These are phyloP conservation scores for Euphorbia tirucalli DNA, from an alignment of 345 rosid genomes.

Conservation along the genomic window DNA sequence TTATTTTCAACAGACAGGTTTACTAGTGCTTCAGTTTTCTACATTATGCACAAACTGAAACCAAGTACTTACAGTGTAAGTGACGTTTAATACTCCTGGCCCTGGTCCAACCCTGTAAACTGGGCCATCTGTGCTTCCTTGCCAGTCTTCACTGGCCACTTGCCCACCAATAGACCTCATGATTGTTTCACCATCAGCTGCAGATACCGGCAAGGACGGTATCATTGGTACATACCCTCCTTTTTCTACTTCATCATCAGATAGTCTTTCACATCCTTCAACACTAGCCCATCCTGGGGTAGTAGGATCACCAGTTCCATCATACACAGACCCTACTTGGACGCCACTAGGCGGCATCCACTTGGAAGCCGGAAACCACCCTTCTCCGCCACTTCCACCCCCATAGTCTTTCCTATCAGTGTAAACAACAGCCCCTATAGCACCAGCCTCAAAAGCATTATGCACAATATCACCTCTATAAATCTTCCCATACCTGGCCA, in stretches of 20 bases:
- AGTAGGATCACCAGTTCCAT: slow-evolving; percentile 63
- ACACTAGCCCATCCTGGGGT: slow-evolving; percentile 88
- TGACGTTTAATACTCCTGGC: slow-evolving; percentile 61
- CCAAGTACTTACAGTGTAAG: slow-evolving; percentile 48
- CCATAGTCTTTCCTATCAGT: slow-evolving; percentile 74
- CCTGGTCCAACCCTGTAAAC: slow-evolving; percentile 71
- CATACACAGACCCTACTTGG: slow-evolving; percentile 71
- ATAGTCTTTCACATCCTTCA: slow-evolving; percentile 66
- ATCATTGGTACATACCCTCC: slow-evolving; percentile 53
- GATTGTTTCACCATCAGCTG: slow-evolving; percentile 64
- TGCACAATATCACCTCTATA: slow-evolving; percentile 75
- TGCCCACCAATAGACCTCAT: slow-evolving; percentile 51
- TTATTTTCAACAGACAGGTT: background rate
- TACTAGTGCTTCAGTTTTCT: background rate
- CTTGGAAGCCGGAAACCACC: slow-evolving; percentile 59
- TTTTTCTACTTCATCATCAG: slow-evolving; percentile 51
- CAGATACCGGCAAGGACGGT: slow-evolving; percentile 76
- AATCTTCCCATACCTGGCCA: slow-evolving; percentile 67
- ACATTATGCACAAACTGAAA: background rate
- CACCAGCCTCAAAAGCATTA: slow-evolving; percentile 64
- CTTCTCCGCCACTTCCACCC: slow-evolving; percentile 39
- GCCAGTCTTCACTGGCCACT: slow-evolving; percentile 56
- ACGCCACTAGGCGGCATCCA: slow-evolving; percentile 91
- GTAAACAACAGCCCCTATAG: slow-evolving; percentile 58
- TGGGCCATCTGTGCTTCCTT: slow-evolving; percentile 57